Evolutionary conservation across 2,329 filamentous ascomycete species (phyloP).

Genomic region (Microthyrium microscopicum): DNA sequence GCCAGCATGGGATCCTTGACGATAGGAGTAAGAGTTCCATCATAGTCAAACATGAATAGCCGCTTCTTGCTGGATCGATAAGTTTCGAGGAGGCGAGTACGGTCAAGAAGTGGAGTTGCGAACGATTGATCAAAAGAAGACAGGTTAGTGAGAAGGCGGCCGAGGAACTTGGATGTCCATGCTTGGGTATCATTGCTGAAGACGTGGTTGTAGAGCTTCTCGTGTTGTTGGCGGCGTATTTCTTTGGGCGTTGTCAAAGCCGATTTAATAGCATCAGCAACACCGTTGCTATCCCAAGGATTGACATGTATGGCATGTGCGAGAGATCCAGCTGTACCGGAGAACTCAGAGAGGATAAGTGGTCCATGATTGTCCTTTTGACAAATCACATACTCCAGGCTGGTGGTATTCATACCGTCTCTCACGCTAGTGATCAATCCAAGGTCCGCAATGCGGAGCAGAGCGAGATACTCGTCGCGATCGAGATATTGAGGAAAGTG

Average conservation of each 20-base stretch:
- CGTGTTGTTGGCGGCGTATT: conserved; percentile 51
- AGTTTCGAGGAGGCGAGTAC: conserved; percentile 49
- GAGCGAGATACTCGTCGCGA: conserved; percentile 81
- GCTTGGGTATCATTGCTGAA: conserved; percentile 69
- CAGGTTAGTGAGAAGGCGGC: conserved; percentile 63
- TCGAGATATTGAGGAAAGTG: conserved; percentile 89
- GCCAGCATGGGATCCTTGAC: conserved; percentile 82
- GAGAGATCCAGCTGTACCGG: conserved; percentile 76
- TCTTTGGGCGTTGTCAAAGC: conserved; percentile 61
- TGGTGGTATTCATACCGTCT: conserved; percentile 96
- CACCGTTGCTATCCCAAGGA: conserved; percentile 77
- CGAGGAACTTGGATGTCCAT: conserved; percentile 70
- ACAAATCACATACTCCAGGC: conserved; percentile 84
- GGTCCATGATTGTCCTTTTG: conserved; percentile 77
- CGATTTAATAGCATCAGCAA: conserved; percentile 66
- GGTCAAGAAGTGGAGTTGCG: conserved; percentile 69
- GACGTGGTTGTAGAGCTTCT: conserved; percentile 66
- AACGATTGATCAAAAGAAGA: conserved; percentile 58
- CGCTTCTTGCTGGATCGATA: conserved; percentile 64
- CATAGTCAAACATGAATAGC: conserved; percentile 97
- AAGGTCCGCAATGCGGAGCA: conserved; percentile 80
- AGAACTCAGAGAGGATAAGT: conserved; percentile 90
- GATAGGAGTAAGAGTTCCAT: conserved; percentile 87
- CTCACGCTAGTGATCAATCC: conserved; percentile 89
- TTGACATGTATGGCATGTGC: conserved; percentile 88